Base-by-base conservation (phyloP, 2,329 filamentous ascomycete genomes). In the Ophiocordyceps camponoti-saundersi region DNA sequence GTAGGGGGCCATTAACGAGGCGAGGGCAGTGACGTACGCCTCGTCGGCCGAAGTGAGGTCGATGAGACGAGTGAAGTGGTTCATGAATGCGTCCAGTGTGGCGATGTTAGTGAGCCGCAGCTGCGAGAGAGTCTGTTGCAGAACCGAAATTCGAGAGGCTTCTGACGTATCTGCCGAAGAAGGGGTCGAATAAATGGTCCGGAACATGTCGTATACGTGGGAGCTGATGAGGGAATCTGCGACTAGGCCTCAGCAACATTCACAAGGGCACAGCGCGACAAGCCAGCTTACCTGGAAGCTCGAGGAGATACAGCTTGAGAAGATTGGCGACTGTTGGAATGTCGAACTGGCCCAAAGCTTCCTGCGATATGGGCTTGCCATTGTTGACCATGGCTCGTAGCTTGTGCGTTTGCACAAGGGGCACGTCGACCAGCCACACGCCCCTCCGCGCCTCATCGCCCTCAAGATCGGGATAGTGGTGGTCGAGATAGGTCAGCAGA, bases 141-240 rank as follows among this genome's bases (percentile, higher is more conserved):
- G 77, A 50, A 96, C 87, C 47, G 88, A 83, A 52, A 98, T 76
- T 46, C 92, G 84, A 13, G 85, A 80, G 46, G 80, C 73, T 55
- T 94, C 85, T 3, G 80, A 79, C 16, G 78, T 75, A 48, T 94
- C 86, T 41, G 83, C 75, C 44, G 83, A 73, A 13, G 87, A 73
- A 13, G 87, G 82, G 15, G 85, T 88, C 44, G 80, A 82, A 69
- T 98, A 98, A 53, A 98, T 93, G 2, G 88, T 96, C 67, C 95
- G 89, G 61, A 98, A 82, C 59, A 98, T 96, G 67, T 98, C 93
- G 63, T 98, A 98, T 49, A 98, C 88, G 61, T 96, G 90, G 40
- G 88, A 94, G 48, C 92, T 96, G 51, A 98, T 90, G 51, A 98
- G 75, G n/a, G 92, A 96, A 65, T 98, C 92, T 92, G 54, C 11